Evolutionary conservation across 2,329 filamentous ascomycete species (phyloP), one percentile per base, ranked within the genome.

Genomic region (Sporothrix brunneoviolacea): DNA sequence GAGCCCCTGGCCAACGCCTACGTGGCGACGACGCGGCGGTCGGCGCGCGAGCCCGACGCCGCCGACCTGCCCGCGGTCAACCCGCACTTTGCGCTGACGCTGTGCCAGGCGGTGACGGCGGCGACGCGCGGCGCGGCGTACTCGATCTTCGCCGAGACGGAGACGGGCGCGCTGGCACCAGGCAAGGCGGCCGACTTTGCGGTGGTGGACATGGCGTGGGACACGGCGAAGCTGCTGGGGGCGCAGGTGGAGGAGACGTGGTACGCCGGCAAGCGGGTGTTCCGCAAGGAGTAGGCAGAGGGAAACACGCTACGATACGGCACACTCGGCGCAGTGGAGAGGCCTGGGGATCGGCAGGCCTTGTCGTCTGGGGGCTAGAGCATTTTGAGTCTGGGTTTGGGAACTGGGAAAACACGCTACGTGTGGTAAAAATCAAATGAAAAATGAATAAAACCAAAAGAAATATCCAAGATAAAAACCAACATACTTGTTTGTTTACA

Each of bases 131-230:
- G 80, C 0, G 73, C 74, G 4, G 80, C 80, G 1, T 78, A 76
- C 58, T 77, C 74, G 13, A 76, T 71, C n/a, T 82, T 80, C 56
- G 73, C 74, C 1, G 80, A 84, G 28, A 59, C 63, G 2, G 69
- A 72, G 60, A 67, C 76, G 0, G 82, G 82, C 0, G 74, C 68
- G 45, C 58, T 84, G 50, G 68, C 70, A 56, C 63, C 62, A 1
- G 80, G 79, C 0, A 66, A 74, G 59, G 67, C 71, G 55, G 81
- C 81, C 0, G 80, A 84, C 56, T 79, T 84, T 48, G 74, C 76
- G 16, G 65, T 77, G 2, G 64, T 77, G 37, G 70, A 79, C 51
- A 71, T 79, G 66, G 63, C 69, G 21, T 75, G 75, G 68, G 68
- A 71, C 19, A 66, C 70, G 16, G 68, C 69, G 21, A 67, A 65